Evolutionary conservation across 139 green algal genomes (phyloP), one percentile per base, ranked within the genome.

Genomic region (Tetratostichococcus sp.): DNA sequence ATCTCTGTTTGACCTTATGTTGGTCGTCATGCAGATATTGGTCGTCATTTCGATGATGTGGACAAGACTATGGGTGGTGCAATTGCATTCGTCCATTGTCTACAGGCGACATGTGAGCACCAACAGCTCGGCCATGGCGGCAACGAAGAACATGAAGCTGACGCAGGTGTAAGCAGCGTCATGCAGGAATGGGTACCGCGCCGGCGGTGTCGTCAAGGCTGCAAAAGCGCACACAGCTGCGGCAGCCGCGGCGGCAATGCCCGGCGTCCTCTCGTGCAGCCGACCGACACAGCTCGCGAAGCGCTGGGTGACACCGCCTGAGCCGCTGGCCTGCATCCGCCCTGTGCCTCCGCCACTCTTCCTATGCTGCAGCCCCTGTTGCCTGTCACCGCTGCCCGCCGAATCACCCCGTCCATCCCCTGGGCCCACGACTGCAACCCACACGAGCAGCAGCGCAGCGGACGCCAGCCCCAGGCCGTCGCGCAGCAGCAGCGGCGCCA

Each of bases 401-500:
- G 8, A 1, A 22, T 21, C n/a, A 75, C 5, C 4, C 30, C 50
- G 3, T 23, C 30, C 43, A 4, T 31, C 43, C 58, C 1, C 31
- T 57, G 57, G 58, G 3, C 28, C 50, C 22, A 22, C 43, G 22
- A 80, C 25, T 0, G 65, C 74, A 21, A 35, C 43, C 78, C 79
- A 93, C 0, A 89, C 23, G 11, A 81, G 30, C 19, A 81, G 59
- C 2, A 80, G 39, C 1, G 75, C 86, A 0, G 79, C 17, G 73
- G 96, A 96, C n/a, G 92, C 86, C 68, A 91, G 31, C 4, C 50
- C 73, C 33, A 96, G 76, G 1, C 92, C 87, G 76, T 99, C 95
- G 1, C 90, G 81, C 35, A 84, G 74, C 2, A 99, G 89, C 69
- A 99, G 85, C 0, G 95, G 95, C 69, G 80, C 94, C 92, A 99